Base-by-base conservation (phyloP, 1,284 basidiomycete species). In the Flammula alnicola region DNA sequence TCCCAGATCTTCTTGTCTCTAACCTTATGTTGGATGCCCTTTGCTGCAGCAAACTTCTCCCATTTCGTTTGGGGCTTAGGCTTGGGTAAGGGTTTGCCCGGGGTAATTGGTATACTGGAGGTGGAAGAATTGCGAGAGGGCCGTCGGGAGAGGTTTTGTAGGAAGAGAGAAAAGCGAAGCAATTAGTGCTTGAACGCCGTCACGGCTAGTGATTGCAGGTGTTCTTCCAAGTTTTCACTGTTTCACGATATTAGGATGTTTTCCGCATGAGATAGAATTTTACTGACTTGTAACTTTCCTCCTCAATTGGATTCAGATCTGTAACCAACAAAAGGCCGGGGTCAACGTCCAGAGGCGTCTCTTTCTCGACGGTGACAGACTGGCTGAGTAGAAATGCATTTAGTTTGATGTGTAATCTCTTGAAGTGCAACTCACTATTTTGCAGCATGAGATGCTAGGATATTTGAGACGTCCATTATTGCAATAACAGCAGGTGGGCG, bases 51-150 rank as follows among this genome's bases (percentile, higher is more conserved):
- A 64, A 98, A 99, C 54, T 85, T 80, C 75, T 98, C 93, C 97
- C 97, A 99, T 70, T 98, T 99, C 11, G 96, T 98, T 40, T 82
- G 82, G 3, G 91, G 88, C 72, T 96, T 97, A 3, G 91, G 88
- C 65, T 95, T 95, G 0, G 96, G 96, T 19, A 98, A 75, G 1
- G 91, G 91, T 99, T 99, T 36, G 95, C 83, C 26, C 96, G 84
- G 0, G 96, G 96, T 1, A 98, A 80, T 38, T 77, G 74, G 27
- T 87, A 91, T 4, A 77, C 83, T 4, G 93, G 85, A 1, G 83
- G 68, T 0, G 96, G 95, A 3, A 98, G 84, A 51, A 84, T 76
- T 1, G 91, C 93, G 44, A 96, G 78, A 0, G 93, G 93, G 0
- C 95, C 96, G 59, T 94, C 88, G 29, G 85, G 77, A 7, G 91